Base-by-base conservation (phyloP, 768 basidiomycete genomes). In the Boletus reticuloceps region DNA sequence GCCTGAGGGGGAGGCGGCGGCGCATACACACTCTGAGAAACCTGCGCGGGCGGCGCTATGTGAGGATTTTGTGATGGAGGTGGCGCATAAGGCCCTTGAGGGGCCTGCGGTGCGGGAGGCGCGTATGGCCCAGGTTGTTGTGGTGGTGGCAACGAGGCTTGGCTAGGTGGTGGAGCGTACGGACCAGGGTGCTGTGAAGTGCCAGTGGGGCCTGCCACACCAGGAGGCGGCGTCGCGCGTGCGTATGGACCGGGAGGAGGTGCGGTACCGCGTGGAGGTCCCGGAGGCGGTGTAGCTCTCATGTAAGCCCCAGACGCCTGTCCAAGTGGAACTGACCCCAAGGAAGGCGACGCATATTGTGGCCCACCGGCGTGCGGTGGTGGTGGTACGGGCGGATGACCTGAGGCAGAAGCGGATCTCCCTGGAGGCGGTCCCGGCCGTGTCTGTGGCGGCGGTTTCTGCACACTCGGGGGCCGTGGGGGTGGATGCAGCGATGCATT, bases 391-490 rank as follows among this genome's bases (percentile, higher is more conserved):
- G 81, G 78, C 10, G 68, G 70, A 42, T 72, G 74, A 32, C 66
- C 70, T 11, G 64, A 38, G 4, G 58, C 34, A 25, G 70, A 59
- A 1, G 63, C 48, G 16, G 72, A 65, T 50, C 72, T 66, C 6
- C 60, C 58, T 31, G 66, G 64, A 9, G 73, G 69, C 10, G 76
- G 62, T 1, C 72, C 75, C 12, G 40, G 20, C 7, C 77, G 75
- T 36, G 54, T 64, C 42, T 65, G 72, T n/a, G 75, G 76, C 17
- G 73, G 72, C 2, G 75, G 72, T 8, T 39, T 62, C 42, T 69
- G 69, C 20, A 54, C 61, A n/a, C 61, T 66, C 17, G 60, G 53
- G 12, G 84, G 82, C 5, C 84, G 83, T 2, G 86, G 87, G 0
- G 85, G 86, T 4, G 76, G 74, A 9, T 75, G 74, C 0, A 68